Percentiles rank a stretch among this genome's conserved stretches.
These are phyloP conservation scores for Cryphonectria japonica DNA, from an alignment of 2,329 filamentous ascomycete genomes.

Conservation along the genomic window DNA sequence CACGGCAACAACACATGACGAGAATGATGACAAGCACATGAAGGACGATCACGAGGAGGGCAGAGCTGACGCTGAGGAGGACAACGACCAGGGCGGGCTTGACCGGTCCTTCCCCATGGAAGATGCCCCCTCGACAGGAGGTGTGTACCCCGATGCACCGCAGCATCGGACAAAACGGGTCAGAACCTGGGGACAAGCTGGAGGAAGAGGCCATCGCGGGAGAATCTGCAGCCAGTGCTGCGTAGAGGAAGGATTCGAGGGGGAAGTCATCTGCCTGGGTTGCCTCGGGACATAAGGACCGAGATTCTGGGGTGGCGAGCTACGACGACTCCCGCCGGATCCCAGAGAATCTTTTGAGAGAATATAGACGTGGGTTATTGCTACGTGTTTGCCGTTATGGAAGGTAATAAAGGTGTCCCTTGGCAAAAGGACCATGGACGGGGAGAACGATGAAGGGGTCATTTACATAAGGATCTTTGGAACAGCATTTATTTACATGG, in stretches of 20 bases:
- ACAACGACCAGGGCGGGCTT: constrained; percentile 29
- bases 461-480: not conserved
- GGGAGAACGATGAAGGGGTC: not conserved
- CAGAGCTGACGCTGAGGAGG: constrained; percentile 25
- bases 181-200: constrained; percentile 40
- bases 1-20: constrained; percentile 18
- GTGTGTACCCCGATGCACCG: constrained; percentile 19
- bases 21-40: constrained; percentile 24
- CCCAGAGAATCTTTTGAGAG: not conserved
- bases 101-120: constrained; percentile 53
- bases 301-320: not conserved
- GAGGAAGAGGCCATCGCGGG: constrained; percentile 48
- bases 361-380: not conserved
- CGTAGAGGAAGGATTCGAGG: constrained; percentile 65
- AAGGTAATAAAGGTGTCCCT: not conserved
- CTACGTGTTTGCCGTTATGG: not conserved
- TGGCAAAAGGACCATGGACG: too few species aligned
- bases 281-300: constrained; percentile 48
- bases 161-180: constrained; percentile 14
- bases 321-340: not conserved
- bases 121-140: constrained; percentile 42
- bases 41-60: constrained; percentile 25
- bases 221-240: constrained; percentile 71
- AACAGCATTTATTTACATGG: not conserved
- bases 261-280: constrained; percentile 68